Evolutionary conservation across 768 basidiomycete species (phyloP).

Genomic region (Austroboletus eburneus): DNA sequence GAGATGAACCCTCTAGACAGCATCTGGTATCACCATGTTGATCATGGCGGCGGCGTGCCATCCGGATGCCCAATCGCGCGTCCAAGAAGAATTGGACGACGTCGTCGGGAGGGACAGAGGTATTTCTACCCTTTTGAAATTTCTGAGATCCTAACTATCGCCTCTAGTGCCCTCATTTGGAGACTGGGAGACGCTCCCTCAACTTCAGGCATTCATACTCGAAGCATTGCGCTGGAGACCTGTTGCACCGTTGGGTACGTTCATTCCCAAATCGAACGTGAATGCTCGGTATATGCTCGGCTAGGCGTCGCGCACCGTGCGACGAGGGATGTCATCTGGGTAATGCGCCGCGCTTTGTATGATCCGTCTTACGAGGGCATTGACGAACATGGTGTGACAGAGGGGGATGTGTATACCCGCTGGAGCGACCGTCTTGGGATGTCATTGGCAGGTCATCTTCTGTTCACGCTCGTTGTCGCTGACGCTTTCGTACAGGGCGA

Average conservation of each 20-base stretch:
- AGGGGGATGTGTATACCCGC: constrained; percentile 21
- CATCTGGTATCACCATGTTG: constrained; percentile 33
- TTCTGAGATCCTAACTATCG: background rate
- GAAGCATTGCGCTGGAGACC: constrained; percentile 39
- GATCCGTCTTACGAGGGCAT: constrained; percentile 23
- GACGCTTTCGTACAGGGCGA: too few relatives aligned
- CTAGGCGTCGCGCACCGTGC: constrained; percentile 53
- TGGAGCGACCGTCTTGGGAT: constrained; percentile 18
- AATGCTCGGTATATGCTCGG: background rate
- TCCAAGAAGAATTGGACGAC: constrained; percentile 50
- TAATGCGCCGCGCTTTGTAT: constrained; percentile 18
- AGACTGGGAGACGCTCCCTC: constrained; percentile 32
- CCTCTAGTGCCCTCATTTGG: constrained; percentile 34
- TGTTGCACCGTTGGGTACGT: constrained; percentile 23
- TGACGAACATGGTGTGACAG: constrained; percentile 1
- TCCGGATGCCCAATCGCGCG: constrained; percentile 44
- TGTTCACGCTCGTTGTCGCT: background rate
- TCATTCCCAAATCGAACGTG: background rate
- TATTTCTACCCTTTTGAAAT: background rate
- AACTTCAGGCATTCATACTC: constrained; percentile 34
- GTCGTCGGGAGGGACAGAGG: constrained; percentile 42
- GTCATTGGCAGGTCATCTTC: constrained; percentile 12
- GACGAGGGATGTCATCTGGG: constrained; percentile 62
- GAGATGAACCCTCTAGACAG: background rate
- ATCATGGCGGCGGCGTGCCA: constrained; percentile 52